Percentiles rank a stretch among this genome's conserved stretches.
These are phyloP conservation scores for Alternaria incomplexa DNA, from an alignment of 2,329 filamentous ascomycete genomes.

Conservation along the genomic window DNA sequence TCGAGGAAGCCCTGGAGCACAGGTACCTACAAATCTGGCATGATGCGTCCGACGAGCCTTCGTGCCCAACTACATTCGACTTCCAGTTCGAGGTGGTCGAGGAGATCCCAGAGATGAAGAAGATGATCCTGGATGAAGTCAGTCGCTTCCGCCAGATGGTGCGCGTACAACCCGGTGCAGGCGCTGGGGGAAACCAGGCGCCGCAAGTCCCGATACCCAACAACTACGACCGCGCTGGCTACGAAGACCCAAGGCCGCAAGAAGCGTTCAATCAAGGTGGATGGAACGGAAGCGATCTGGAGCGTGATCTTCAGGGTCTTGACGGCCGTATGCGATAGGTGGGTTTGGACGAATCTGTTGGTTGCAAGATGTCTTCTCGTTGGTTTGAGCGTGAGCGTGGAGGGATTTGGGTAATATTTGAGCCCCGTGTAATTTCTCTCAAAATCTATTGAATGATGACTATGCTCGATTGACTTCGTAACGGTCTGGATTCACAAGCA, in stretches of 20 bases:
- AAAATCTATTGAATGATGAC: not conserved
- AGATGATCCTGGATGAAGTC: slow-evolving; percentile 97
- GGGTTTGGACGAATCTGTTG: slow-evolving; percentile 4
- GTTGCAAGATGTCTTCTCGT: slow-evolving; percentile 13
- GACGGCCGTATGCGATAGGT: slow-evolving; percentile 35
- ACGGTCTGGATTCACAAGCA: not conserved
- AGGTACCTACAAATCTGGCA: slow-evolving; percentile 98
- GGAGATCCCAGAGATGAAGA: slow-evolving; percentile 91
- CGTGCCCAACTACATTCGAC: slow-evolving; percentile 92
- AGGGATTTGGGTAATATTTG: slow-evolving; percentile 1
- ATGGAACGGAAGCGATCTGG: slow-evolving; percentile 50
- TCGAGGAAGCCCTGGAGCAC: slow-evolving; percentile 95
- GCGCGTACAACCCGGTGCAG: slow-evolving; percentile 46
- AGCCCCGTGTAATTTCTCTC: slow-evolving; percentile 5
- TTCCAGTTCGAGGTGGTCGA: slow-evolving; percentile 99
- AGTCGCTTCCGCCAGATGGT: slow-evolving; percentile 76
- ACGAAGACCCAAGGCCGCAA: slow-evolving; percentile 69
- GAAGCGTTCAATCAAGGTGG: slow-evolving; percentile 53
- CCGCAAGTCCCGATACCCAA: slow-evolving; percentile 68
- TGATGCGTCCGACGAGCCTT: slow-evolving; percentile 93
- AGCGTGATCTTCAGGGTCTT: slow-evolving; percentile 57
- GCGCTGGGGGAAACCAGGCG: slow-evolving; percentile 48
- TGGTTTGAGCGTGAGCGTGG: slow-evolving; percentile 8
- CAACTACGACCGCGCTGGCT: slow-evolving; percentile 62
- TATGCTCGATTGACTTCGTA: not conserved